Evolutionary conservation across 2,329 filamentous ascomycete genomes (phyloP).

Genomic region (Pyricularia sp.): DNA sequence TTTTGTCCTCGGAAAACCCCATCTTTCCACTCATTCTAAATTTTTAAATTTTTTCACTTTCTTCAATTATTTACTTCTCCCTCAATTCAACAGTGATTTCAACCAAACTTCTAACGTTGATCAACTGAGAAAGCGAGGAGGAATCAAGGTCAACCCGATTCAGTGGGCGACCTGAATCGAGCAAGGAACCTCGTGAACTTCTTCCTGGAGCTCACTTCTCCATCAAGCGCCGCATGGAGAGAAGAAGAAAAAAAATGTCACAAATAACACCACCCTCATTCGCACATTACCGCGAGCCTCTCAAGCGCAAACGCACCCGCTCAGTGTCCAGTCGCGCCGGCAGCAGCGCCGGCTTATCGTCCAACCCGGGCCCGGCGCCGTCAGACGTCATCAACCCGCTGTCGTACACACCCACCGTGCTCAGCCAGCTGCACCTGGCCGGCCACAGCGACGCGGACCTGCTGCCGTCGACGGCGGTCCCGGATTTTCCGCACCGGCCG

Average conservation of each 20-base stretch:
- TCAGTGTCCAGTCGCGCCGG: constrained; percentile 13
- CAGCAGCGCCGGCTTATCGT: constrained; percentile 8
- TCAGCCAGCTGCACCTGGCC: constrained; percentile 43
- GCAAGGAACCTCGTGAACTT: no score
- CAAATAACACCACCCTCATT: constrained; percentile 4
- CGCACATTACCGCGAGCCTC: not conserved
- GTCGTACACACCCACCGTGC: constrained; percentile 41
- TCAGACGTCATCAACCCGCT: constrained; percentile 37
- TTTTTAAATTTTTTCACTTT: no score
- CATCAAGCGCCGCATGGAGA: not conserved
- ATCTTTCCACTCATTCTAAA: no score
- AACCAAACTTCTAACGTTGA: no score
- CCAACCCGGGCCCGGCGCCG: constrained; percentile 19
- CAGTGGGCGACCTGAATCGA: no score
- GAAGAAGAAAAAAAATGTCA: not conserved
- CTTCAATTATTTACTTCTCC: no score
- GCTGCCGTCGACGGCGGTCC: constrained; percentile 25
- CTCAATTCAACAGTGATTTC: no score
- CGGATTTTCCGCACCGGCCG: constrained; percentile 42
- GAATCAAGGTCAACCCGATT: not conserved
- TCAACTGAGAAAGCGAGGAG: no score
- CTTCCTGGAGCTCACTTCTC: not conserved
- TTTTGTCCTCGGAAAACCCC: not conserved
- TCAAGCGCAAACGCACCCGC: constrained; percentile 24
- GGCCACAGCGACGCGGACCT: constrained; percentile 39